Evolutionary conservation across 441 rosid species (phyloP).

Genomic region (Hura crepitans): DNA sequence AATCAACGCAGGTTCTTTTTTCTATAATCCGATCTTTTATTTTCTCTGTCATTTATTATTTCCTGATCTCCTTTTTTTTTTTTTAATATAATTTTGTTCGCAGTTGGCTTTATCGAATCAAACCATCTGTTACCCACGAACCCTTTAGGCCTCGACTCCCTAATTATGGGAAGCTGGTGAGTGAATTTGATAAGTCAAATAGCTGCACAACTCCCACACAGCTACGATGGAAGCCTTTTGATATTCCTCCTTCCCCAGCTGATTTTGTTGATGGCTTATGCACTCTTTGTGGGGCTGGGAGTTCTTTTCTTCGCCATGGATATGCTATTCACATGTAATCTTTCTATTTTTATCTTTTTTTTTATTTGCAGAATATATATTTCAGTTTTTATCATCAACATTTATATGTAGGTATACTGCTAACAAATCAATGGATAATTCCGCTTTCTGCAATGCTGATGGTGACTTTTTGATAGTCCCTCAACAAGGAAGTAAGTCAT

Average conservation of each 20-base stretch:
- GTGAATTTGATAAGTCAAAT: conserved; percentile 70
- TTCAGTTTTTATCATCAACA: not conserved
- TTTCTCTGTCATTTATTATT: not conserved
- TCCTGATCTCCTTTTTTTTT: not conserved
- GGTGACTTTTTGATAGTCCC: conserved; percentile 96
- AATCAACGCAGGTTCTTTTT: conserved; percentile 60
- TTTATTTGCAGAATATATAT: not conserved
- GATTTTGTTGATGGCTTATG: conserved; percentile 80
- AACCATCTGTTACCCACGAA: conserved; percentile 92
- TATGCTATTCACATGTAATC: conserved; percentile 91
- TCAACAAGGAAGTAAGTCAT: conserved; percentile 80
- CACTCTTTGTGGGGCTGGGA: conserved; percentile 90
- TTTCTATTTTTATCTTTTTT: conserved; percentile 7
- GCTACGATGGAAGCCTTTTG: conserved; percentile 89
- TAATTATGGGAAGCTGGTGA: conserved; percentile 56
- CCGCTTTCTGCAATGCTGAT: conserved; percentile 90
- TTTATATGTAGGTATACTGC: conserved; percentile 57
- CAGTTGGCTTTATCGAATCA: conserved; percentile 89
- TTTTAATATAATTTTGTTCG: conserved; percentile 2
- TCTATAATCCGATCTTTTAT: too few relatives aligned
- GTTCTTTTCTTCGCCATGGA: conserved; percentile 89
- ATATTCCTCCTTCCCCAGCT: conserved; percentile 51
- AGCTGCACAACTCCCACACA: conserved; percentile 78
- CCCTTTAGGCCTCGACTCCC: conserved; percentile 75
- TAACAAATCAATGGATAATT: conserved; percentile 76